Conservation (phyloP, 345 rosid genomes). For the Salix brachista region DNA sequence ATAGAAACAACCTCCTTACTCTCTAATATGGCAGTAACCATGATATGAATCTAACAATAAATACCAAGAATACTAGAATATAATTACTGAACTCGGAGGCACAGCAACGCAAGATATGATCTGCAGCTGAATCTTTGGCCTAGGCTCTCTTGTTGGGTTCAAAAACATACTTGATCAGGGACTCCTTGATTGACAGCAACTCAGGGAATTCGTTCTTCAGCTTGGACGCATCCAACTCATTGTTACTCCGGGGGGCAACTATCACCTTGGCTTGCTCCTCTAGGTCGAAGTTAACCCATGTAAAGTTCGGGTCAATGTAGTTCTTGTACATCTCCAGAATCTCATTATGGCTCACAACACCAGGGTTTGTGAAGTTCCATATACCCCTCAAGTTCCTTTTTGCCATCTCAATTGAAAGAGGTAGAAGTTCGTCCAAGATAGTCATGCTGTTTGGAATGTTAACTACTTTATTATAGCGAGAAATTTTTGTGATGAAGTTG, state of each 20-base stretch:
- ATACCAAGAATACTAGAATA: not conserved
- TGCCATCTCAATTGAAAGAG: slow-evolving; percentile 75
- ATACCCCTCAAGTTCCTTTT: slow-evolving; percentile 65
- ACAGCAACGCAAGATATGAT: not conserved
- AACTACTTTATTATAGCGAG: slow-evolving; percentile 66
- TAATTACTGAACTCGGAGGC: not conserved
- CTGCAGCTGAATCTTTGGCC: not conserved
- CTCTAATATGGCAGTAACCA: not conserved
- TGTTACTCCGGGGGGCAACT: slow-evolving; percentile 73
- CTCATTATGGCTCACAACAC: slow-evolving; percentile 76
- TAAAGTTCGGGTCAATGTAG: slow-evolving; percentile 54
- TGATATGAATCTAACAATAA: not conserved
- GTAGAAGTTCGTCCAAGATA: slow-evolving; percentile 65
- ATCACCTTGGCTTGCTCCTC: slow-evolving; percentile 75
- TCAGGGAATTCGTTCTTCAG: slow-evolving; percentile 70
- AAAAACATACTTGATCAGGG: slow-evolving; percentile 61
- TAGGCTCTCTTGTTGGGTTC: slow-evolving; percentile 65
- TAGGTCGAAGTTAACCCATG: slow-evolving; percentile 57
- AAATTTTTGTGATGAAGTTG: slow-evolving; percentile 70
- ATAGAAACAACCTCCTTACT: not conserved
- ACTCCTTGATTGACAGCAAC: slow-evolving; percentile 57
- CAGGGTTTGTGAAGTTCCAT: slow-evolving; percentile 82
- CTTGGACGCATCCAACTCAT: slow-evolving; percentile 71
- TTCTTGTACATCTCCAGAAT: slow-evolving; percentile 69
- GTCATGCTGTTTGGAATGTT: slow-evolving; percentile 86